Percentiles rank a stretch among this genome's conserved stretches.
phyloP scores from a whole-genome alignment of 257 asterid species.

The Lycium ferocissimum region DNA sequence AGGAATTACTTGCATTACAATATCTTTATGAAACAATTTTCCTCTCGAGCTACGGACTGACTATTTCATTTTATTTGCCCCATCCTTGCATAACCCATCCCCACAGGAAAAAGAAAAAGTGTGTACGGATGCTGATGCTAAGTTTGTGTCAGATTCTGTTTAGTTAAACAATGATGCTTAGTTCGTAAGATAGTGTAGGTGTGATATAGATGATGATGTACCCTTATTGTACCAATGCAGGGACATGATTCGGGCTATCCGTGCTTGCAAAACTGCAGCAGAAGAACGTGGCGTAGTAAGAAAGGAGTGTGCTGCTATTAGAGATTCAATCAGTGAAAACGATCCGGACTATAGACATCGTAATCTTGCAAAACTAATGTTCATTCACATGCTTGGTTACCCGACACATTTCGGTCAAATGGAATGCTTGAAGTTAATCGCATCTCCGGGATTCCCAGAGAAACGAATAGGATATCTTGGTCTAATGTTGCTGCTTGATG shows the following conservation, averaged over 20 bases:
- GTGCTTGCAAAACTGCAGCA: constrained; percentile 98
- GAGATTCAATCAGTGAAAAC: constrained; percentile 91
- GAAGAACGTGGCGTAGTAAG: constrained; percentile 98
- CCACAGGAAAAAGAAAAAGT: not conserved
- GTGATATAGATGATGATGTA: constrained; percentile 15
- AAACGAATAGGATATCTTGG: constrained; percentile 99
- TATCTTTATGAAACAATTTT: not conserved
- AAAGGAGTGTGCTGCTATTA: constrained; percentile 98
- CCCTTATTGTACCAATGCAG: constrained; percentile 45
- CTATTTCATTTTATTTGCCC: constrained; percentile 9
- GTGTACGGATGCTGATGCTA: constrained; percentile 9
- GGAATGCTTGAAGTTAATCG: constrained; percentile 96
- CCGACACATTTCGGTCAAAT: constrained; percentile 99
- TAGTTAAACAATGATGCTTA: constrained; percentile 2
- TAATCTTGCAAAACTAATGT: constrained; percentile 98
- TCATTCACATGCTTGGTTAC: constrained; percentile 99
- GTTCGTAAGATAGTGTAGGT: not conserved
- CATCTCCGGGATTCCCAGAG: constrained; percentile 99
- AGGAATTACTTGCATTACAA: not conserved
- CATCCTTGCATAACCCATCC: not conserved
- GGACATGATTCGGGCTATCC: constrained; percentile 99
- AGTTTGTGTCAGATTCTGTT: not conserved
- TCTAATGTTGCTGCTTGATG: constrained; percentile 98
- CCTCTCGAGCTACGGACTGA: constrained; percentile 16
- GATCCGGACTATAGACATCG: constrained; percentile 92